Evolutionary conservation across 805 yeast species (phyloP), one percentile per base, ranked within the genome.

Genomic region (Zygoascus ofunaensis): DNA sequence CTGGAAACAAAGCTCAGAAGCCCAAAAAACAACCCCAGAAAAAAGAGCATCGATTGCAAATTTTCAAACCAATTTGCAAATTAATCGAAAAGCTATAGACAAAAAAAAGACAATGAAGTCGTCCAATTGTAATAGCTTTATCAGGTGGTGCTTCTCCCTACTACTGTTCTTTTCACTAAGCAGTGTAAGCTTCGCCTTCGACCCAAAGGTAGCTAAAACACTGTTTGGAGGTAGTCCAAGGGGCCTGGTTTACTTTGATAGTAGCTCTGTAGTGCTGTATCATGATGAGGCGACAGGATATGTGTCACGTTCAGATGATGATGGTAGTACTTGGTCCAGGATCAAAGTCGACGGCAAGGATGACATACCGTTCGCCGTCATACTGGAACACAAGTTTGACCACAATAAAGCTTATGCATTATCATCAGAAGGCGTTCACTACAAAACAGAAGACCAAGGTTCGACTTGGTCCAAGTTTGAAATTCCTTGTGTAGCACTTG

Each of bases 271-370:
- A 18, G 42, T 62, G 46, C 37, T 51, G 43, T 49, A 46, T 47
- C 52, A 45, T 42, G 37, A 24, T 7, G 36, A 39, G 17, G 41
- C 19, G 12, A 47, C 43, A 10, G 62, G 63, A 4, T 54, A 55
- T 28, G 41, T 76, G 12, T 69, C 64, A 55, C 51, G 68, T 2
- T 76, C 82, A 4, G 57, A 50, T 21, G 73, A 79, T 52, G 73
- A 68, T 36, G 79, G 78, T 17, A 57, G 44, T 3, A 48, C 59
- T 1, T 79, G 77, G 64, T 43, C 53, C 12, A 54, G 62, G 36
- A 65, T 47, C 15, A 37, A 75, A 2, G 59, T 64, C 24, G 58
- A 67, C 5, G 30, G 30, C 12, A 66, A 71, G n/a, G 63, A 57
- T 2, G 37, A 54, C 7, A 39, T 26, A 2, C 22, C 24, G 20